phyloP scores from a whole-genome alignment of 768 basidiomycete genomes.

The Calvatia gigantea region DNA sequence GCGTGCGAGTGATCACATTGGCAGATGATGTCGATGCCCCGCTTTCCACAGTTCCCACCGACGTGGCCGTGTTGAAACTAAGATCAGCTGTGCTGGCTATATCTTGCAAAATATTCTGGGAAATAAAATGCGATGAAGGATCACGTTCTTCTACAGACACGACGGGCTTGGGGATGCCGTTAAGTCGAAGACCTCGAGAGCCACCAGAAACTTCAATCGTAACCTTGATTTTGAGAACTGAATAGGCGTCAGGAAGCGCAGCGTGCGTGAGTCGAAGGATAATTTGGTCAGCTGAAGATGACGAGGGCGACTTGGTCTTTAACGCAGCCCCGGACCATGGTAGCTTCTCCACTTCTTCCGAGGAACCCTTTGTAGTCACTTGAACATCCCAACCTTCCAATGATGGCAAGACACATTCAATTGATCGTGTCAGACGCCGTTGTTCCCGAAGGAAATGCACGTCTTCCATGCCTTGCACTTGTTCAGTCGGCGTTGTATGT shows the following conservation, averaged over 20 bases:
- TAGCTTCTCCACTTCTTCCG: constrained; percentile 63
- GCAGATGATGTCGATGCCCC: constrained; percentile 34
- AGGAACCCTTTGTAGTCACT: constrained; percentile 70
- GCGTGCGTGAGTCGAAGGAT: constrained; percentile 72
- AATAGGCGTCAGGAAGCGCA: constrained; percentile 65
- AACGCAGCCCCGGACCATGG: constrained; percentile 70
- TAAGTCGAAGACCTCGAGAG: constrained; percentile 77
- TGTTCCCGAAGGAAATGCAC: constrained; percentile 63
- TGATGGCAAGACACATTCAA: constrained; percentile 79
- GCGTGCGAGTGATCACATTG: constrained; percentile 30
- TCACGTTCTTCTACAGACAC: constrained; percentile 66
- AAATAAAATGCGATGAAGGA: constrained; percentile 52
- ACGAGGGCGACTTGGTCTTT: constrained; percentile 37
- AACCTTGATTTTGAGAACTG: constrained; percentile 76
- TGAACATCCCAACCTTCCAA: constrained; percentile 86
- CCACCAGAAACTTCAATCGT: constrained; percentile 78
- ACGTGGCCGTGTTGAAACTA: constrained; percentile 66
- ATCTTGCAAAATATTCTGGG: constrained; percentile 68
- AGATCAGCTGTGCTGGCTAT: constrained; percentile 65
- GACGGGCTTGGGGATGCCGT: constrained; percentile 75
- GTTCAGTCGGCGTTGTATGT: constrained; percentile 24
- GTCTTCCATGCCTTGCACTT: constrained; percentile 55
- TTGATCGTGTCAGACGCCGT: constrained; percentile 64
- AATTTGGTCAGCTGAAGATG: constrained; percentile 43
- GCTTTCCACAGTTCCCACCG: constrained; percentile 49